A percentile compares a stretch with the other conserved stretches of the same genome.
phyloP scores from a whole-genome alignment of 768 basidiomycete genomes.

The Boletus tylopilopsis region DNA sequence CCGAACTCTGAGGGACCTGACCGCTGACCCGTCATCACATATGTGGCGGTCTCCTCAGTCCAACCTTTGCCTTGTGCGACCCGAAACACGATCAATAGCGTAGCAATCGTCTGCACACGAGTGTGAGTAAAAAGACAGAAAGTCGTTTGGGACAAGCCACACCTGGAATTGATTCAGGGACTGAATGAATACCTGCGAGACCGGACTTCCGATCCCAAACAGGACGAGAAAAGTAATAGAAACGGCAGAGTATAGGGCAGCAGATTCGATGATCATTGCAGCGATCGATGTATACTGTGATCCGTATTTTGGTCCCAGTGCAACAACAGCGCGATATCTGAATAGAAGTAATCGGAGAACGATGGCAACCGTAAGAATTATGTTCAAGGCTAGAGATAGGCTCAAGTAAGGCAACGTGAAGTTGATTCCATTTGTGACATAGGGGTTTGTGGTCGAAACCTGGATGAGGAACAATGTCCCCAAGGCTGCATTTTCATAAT shows the following conservation, averaged over 20 bases:
- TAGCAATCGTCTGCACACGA: constrained; percentile 1
- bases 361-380: constrained; percentile 32
- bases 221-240: constrained; percentile 30
- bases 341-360: constrained; percentile 24
- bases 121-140: neutral
- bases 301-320: constrained; percentile 23
- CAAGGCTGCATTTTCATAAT: neutral
- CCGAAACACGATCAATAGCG: constrained; percentile 8
- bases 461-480: constrained; percentile 11
- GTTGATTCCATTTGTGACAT: constrained; percentile 8
- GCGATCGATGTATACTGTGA: constrained; percentile 30
- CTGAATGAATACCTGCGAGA: constrained; percentile 30
- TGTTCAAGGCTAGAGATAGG: constrained; percentile 30
- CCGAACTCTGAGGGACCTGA: neutral
- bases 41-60: constrained; percentile 1
- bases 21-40: neutral
- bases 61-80: constrained; percentile 10
- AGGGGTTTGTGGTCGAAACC: constrained; percentile 10
- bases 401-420: constrained; percentile 23
- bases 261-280: constrained; percentile 36
- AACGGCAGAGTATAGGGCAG: constrained; percentile 26
- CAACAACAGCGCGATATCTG: constrained; percentile 8
- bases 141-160: neutral
- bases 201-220: constrained; percentile 17
- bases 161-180: constrained; percentile 30